Evolutionary conservation across 179 eudicot species (phyloP).

Genomic region (Nepenthes alata): DNA sequence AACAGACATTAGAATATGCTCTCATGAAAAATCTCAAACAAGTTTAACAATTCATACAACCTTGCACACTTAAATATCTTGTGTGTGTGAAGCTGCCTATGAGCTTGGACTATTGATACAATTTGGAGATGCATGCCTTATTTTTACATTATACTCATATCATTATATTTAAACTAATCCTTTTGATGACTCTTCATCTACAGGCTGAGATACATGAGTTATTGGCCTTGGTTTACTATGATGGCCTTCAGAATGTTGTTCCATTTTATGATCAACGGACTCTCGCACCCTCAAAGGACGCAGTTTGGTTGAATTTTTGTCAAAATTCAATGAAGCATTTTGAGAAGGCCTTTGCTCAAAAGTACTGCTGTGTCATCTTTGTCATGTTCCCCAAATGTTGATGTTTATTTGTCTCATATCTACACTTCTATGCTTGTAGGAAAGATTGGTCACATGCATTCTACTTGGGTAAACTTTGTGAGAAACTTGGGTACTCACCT

Average conservation of each 20-base stretch:
- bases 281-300: slow-evolving; percentile 53
- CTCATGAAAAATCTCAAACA: too few species aligned
- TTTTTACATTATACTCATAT: not conserved
- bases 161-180: not conserved
- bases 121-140: not conserved
- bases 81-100: not conserved
- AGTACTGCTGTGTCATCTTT: slow-evolving; percentile 29
- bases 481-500: slow-evolving; percentile 65
- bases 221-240: slow-evolving; percentile 94
- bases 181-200: slow-evolving; percentile 10
- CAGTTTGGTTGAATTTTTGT: slow-evolving; percentile 68
- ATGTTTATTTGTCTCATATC: slow-evolving; percentile 5
- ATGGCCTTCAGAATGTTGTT: slow-evolving; percentile 86
- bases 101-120: not conserved
- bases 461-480: slow-evolving; percentile 82
- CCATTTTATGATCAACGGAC: slow-evolving; percentile 92
- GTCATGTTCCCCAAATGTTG: not conserved
- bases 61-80: slow-evolving; percentile 1
- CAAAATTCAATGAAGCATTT: slow-evolving; percentile 83
- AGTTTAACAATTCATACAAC: too few species aligned
- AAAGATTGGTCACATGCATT: slow-evolving; percentile 96
- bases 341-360: slow-evolving; percentile 72
- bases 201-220: slow-evolving; percentile 97
- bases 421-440: slow-evolving; percentile 32
- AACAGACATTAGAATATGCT: too few species aligned